phyloP scores from a whole-genome alignment of 2,329 filamentous ascomycete species.

The Huntiella omanensis region DNA sequence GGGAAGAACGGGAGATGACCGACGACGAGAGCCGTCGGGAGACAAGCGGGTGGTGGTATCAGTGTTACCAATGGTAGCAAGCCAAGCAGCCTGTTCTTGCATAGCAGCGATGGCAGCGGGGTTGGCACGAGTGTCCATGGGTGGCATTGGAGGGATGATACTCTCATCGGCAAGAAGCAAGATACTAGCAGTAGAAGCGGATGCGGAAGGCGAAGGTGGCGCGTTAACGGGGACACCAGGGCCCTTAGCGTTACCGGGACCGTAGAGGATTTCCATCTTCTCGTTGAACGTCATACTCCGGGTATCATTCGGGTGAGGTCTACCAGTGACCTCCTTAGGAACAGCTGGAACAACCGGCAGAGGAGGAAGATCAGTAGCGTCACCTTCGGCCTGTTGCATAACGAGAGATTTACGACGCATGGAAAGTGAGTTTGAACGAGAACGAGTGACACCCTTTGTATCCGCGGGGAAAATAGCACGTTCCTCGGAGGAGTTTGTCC shows the following conservation, averaged over 20 bases:
- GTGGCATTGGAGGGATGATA: constrained; percentile 17
- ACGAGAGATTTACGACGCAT: constrained; percentile 22
- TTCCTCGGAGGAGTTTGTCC: constrained; percentile 25
- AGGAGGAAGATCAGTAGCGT: constrained; percentile 32
- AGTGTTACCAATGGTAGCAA: neutral
- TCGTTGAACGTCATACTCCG: constrained; percentile 40
- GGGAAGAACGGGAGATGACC: constrained; percentile 32
- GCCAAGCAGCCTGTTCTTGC: constrained; percentile 10
- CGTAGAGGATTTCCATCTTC: constrained; percentile 30
- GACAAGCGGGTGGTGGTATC: constrained; percentile 7
- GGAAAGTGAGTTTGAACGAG: constrained; percentile 25
- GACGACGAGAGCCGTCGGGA: constrained; percentile 21
- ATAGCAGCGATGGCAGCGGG: constrained; percentile 17
- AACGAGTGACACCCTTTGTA: constrained; percentile 24
- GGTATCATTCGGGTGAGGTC: constrained; percentile 31
- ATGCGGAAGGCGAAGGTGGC: constrained; percentile 10
- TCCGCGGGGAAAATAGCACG: constrained; percentile 29
- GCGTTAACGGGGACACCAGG: neutral
- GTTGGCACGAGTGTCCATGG: constrained; percentile 13
- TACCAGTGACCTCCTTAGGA: constrained; percentile 14
- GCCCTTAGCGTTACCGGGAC: constrained; percentile 12
- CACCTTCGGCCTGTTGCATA: constrained; percentile 19
- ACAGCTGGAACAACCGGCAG: constrained; percentile 26
- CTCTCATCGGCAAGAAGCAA: constrained; percentile 15
- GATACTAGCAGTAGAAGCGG: constrained; percentile 21